Conservation (phyloP, 106 monocot genomes). For the Dendrobium officinale region DNA sequence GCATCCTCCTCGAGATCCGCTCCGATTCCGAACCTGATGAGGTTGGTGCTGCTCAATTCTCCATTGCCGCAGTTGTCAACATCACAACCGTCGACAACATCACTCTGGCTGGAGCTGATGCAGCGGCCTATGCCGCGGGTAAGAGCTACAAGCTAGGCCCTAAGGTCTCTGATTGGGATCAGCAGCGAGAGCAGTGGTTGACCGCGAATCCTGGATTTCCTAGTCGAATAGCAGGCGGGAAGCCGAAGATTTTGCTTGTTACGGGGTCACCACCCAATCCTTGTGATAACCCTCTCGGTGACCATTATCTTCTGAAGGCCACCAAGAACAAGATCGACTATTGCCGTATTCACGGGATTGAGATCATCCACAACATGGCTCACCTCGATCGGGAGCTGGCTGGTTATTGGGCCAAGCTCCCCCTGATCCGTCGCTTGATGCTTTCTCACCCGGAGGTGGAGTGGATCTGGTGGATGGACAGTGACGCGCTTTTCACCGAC, state of each 20-base stretch:
- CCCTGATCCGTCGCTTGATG: slow-evolving; percentile 51
- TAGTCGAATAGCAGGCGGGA: slow-evolving; percentile 12
- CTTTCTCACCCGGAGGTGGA: slow-evolving; percentile 75
- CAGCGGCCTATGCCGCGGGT: neutral
- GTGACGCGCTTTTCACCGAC: slow-evolving; percentile 79
- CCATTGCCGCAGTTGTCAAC: neutral
- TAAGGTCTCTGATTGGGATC: slow-evolving; percentile 68
- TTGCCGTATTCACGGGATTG: slow-evolving; percentile 70
- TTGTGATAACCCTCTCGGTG: slow-evolving; percentile 69
- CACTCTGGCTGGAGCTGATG: slow-evolving; percentile 3
- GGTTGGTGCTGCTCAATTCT: neutral
- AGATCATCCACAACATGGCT: slow-evolving; percentile 77
- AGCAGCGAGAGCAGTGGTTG: slow-evolving; percentile 47
- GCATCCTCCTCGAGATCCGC: slow-evolving; percentile 75
- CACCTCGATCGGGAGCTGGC: slow-evolving; percentile 61
- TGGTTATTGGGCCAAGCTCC: slow-evolving; percentile 79
- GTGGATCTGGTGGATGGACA: slow-evolving; percentile 94
- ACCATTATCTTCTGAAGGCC: slow-evolving; percentile 68
- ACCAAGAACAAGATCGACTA: slow-evolving; percentile 90
- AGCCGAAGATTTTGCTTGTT: slow-evolving; percentile 54
- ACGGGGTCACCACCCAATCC: slow-evolving; percentile 72
- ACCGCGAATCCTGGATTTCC: slow-evolving; percentile 48
- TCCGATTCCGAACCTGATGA: slow-evolving; percentile 68
- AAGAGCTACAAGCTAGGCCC: slow-evolving; percentile 51
- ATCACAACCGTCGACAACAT: neutral